A percentile compares a stretch with the other conserved stretches of the same genome.
Conservation (phyloP, 352 stramenopile genomes). For the Phytopythium vexans region DNA sequence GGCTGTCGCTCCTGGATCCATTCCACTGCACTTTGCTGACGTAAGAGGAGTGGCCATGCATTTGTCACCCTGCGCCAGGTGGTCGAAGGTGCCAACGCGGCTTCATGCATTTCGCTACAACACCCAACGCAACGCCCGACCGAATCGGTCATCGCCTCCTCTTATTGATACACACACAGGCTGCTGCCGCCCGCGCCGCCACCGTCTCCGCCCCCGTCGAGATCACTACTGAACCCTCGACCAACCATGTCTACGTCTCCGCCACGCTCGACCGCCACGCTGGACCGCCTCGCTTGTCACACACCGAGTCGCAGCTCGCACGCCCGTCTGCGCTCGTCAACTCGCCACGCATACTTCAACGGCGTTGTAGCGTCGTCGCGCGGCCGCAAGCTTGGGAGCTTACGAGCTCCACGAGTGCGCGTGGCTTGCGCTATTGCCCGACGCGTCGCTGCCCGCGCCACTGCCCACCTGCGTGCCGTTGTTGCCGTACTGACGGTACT, state of each 20-base stretch:
- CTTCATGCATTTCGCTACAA: too few species aligned
- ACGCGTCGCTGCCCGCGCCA: slow-evolving; percentile 40
- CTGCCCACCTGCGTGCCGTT: slow-evolving; percentile 39
- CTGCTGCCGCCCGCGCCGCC: neutral
- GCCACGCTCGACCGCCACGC: neutral
- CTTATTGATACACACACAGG: slow-evolving; percentile 6
- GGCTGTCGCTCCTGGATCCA: too few species aligned
- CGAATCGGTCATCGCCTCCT: neutral
- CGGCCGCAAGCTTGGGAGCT: neutral
- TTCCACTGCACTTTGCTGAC: too few species aligned
- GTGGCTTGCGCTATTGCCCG: slow-evolving; percentile 22
- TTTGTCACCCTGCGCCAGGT: too few species aligned
- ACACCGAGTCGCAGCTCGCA: slow-evolving; percentile 9
- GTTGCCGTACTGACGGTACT: slow-evolving; percentile 74
- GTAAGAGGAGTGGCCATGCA: too few species aligned
- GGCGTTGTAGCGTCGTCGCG: too few species aligned
- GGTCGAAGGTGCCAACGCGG: too few species aligned
- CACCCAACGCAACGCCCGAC: neutral
- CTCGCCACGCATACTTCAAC: slow-evolving; percentile 6
- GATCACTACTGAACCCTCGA: too few species aligned
- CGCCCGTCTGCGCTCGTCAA: neutral
- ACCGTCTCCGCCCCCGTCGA: neutral
- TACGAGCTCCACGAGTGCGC: slow-evolving; percentile 81
- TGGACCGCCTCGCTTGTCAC: slow-evolving; percentile 13
- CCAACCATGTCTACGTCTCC: too few species aligned